Evolutionary conservation across 1,284 basidiomycete species (phyloP).

Genomic region (Moesziomyces globuligerus): DNA sequence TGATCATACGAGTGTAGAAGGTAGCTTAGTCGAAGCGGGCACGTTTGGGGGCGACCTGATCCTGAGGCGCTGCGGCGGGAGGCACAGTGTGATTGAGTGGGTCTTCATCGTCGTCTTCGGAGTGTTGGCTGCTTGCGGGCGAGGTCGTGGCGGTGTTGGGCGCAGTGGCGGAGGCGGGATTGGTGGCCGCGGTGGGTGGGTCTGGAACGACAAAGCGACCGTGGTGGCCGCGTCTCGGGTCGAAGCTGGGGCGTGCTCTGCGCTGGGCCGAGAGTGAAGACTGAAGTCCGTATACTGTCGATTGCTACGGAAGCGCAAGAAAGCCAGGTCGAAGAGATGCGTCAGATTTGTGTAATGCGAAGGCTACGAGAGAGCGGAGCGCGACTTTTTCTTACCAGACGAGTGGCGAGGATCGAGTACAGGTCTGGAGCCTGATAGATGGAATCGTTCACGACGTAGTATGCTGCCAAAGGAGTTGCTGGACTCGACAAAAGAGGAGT

Average conservation of each 20-base stretch:
- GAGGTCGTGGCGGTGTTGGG: background rate
- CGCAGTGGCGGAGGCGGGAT: background rate
- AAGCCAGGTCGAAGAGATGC: background rate
- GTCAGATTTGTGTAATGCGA: too few relatives aligned
- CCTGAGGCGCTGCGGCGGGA: background rate
- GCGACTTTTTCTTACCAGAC: slow-evolving; percentile 57
- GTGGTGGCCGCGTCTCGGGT: slow-evolving; percentile 56
- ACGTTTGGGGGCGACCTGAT: slow-evolving; percentile 7
- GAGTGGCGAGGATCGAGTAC: slow-evolving; percentile 53
- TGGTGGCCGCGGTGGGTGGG: slow-evolving; percentile 1
- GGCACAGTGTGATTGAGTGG: slow-evolving; percentile 10
- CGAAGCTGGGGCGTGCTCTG: slow-evolving; percentile 45
- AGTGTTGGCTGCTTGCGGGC: background rate
- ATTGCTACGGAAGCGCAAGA: slow-evolving; percentile 38
- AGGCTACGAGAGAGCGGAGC: too few relatives aligned
- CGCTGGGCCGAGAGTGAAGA: slow-evolving; percentile 42
- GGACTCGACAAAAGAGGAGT: background rate
- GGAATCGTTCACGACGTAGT: slow-evolving; percentile 61
- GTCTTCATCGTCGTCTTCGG: slow-evolving; percentile 14
- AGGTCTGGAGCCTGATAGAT: slow-evolving; percentile 63
- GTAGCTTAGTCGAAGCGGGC: slow-evolving; percentile 20
- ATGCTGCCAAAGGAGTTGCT: slow-evolving; percentile 50
- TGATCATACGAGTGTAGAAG: slow-evolving; percentile 3
- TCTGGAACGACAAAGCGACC: slow-evolving; percentile 52
- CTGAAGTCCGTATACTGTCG: slow-evolving; percentile 49